Evolutionary conservation across 495 filamentous ascomycete species (phyloP), one percentile per base, ranked within the genome.

Genomic region (Chaetomidium leptoderma): DNA sequence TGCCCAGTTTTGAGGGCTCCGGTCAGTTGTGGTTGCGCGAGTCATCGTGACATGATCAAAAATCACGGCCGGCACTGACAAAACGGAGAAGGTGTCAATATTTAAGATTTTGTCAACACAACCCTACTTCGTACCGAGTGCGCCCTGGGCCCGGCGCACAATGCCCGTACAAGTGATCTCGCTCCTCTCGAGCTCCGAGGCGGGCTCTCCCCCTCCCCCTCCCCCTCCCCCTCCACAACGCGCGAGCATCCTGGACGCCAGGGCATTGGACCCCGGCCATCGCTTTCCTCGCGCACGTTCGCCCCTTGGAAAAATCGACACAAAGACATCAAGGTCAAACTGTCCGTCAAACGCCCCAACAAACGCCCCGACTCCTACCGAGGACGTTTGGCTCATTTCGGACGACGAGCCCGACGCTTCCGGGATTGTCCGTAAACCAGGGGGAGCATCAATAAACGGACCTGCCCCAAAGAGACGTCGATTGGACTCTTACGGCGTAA

Each of bases 161-260:
- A 77, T 76, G 74, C 53, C 72, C 11, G 10, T 60, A 17, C 70
- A 77, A 58, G 65, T 77, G 3, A 74, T 77, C 23, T 67, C 59
- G 49, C 59, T 77, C 14, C 60, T 76, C 16, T 75, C 75, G 0
- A 65, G 62, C 37, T 64, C 66, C 10, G 57, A 55, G 6, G 37
- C 17, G n/a, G 30, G 36, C 13, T 50, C 61, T 4, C 46, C 58
- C 1, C 55, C 57, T 0, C 39, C 43, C 19, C 33, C 17, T 39
- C 39, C 3, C 33, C 53, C 17, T 35, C 49, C 6, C 33, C 8
- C 8, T 8, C 21, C 5, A 23, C 6, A 16, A 43, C 35, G 13
- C 8, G 35, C 13, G 13, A 40, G 21, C 6, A 37, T 30, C 5
- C 1, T 17, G 16, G 9, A 19, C 19, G 9, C 6, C n/a, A 32